phyloP scores from a whole-genome alignment of 2,329 filamentous ascomycete genomes.

The Escovopsis sp. region DNA sequence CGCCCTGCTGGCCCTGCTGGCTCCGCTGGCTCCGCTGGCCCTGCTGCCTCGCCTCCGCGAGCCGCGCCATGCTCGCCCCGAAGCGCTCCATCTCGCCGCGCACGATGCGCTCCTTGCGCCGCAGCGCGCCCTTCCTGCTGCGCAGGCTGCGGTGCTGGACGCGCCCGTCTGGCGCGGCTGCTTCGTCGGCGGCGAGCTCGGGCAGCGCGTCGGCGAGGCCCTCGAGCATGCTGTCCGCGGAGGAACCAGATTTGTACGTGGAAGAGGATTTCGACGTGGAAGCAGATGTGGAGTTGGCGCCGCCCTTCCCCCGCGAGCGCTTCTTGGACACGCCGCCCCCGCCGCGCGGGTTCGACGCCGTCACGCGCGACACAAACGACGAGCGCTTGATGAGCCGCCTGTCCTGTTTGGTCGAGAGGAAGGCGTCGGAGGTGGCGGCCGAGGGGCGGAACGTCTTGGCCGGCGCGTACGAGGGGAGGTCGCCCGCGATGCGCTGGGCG shows the following conservation, averaged over 20 bases:
- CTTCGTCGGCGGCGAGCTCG: slow-evolving; percentile 34
- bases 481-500: slow-evolving; percentile 32
- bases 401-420: slow-evolving; percentile 64
- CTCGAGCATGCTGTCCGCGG: slow-evolving; percentile 48
- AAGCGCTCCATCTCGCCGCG: slow-evolving; percentile 73
- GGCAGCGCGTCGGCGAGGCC: slow-evolving; percentile 71
- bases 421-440: slow-evolving; percentile 38
- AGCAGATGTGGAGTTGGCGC: slow-evolving; percentile 53
- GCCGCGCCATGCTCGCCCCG: slow-evolving; percentile 63
- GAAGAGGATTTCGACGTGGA: no score
- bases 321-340: slow-evolving; percentile 8
- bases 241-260: not conserved
- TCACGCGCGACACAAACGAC: slow-evolving; percentile 61
- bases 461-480: slow-evolving; percentile 35
- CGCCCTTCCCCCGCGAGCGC: slow-evolving; percentile 33
- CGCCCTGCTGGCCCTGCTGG: no score
- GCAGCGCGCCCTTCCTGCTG: slow-evolving; percentile 64
- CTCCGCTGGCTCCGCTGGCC: not conserved
- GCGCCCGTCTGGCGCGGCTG: slow-evolving; percentile 34
- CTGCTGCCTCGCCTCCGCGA: slow-evolving; percentile 29
- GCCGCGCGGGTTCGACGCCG: slow-evolving; percentile 33
- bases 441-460: slow-evolving; percentile 36
- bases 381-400: slow-evolving; percentile 74
- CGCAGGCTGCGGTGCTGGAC: slow-evolving; percentile 62
- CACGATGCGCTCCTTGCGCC: slow-evolving; percentile 68